Percentiles rank a stretch among this genome's conserved stretches.
Conservation (phyloP, 139 green algal genomes). For the Astrephomene gubernaculifera region DNA sequence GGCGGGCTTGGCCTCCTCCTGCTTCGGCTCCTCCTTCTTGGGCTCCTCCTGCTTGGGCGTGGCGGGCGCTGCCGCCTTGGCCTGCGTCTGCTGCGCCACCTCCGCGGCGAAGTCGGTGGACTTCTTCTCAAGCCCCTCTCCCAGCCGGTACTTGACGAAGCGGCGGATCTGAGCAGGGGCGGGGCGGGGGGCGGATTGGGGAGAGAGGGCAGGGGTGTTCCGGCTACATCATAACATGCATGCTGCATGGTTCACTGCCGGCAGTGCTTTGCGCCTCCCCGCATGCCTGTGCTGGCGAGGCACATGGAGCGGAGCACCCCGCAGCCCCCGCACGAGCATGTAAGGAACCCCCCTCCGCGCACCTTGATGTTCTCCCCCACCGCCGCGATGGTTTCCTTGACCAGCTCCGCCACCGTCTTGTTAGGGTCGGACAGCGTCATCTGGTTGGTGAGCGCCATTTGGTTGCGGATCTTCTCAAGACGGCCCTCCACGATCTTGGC, state of each 20-base stretch:
- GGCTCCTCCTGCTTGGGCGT: slow-evolving; percentile 58
- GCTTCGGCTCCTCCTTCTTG: slow-evolving; percentile 62
- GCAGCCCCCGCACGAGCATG: neutral
- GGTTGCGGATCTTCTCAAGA: slow-evolving; percentile 89
- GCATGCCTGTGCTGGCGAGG: too few relatives aligned
- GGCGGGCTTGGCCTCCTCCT: slow-evolving; percentile 57
- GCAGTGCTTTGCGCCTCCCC: too few relatives aligned
- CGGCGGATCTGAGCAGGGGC: slow-evolving; percentile 86
- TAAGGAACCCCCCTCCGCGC: neutral
- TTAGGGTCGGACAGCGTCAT: slow-evolving; percentile 89
- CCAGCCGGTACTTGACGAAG: slow-evolving; percentile 88
- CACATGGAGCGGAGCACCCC: too few relatives aligned
- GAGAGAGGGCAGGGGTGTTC: too few relatives aligned
- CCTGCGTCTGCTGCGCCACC: slow-evolving; percentile 87
- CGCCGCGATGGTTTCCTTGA: slow-evolving; percentile 91
- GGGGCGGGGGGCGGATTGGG: too few relatives aligned
- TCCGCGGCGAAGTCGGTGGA: slow-evolving; percentile 88
- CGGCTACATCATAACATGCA: too few relatives aligned
- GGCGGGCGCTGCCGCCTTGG: slow-evolving; percentile 68
- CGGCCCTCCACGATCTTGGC: slow-evolving; percentile 96
- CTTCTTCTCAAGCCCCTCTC: slow-evolving; percentile 92
- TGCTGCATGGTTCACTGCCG: too few relatives aligned
- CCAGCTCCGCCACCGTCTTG: slow-evolving; percentile 86
- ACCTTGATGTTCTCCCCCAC: slow-evolving; percentile 93
- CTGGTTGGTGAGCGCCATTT: slow-evolving; percentile 91